Evolutionary conservation across 176 grass and related monocot genomes (phyloP), one percentile per base, ranked within the genome.

Genomic region (Phoenix roebelenii): DNA sequence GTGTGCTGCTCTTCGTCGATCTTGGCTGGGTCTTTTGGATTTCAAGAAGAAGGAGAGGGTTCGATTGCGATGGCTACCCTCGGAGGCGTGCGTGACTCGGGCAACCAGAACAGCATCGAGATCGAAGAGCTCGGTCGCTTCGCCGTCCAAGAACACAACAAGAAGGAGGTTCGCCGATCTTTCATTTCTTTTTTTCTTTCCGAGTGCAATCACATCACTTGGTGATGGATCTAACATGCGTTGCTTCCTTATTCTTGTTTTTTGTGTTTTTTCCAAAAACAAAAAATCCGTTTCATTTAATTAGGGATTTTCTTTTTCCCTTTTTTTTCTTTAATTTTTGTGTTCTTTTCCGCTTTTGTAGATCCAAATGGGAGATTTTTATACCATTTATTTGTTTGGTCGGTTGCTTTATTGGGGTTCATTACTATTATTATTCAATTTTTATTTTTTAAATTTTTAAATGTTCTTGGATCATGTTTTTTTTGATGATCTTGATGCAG

Each of bases 131-230:
- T 95, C 67, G 90, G 74, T 17, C 83, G 86, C 68, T 89, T 89
- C 65, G 86, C 90, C 60, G 90, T 95, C 57, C 77, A 86, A 3
- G 90, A 95, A 48, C 85, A 89, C 82, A 95, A 95, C 77, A 95
- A 87, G 74, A 82, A 79, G 58, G 52, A 89, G 90, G 90, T 39
- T 44, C 9, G 35, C 35, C 0, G 9, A 12, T 12, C 35, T 44
- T 12, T 44, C 32, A 0, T 35, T 35, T 85, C 5, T 55, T 54
- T 51, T 51, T 50, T 72, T 61, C 0, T 60, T 55, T 70, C 15
- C 57, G 28, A 55, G 39, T 75, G 16, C 65, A 5, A n/a, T 56
- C 16, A 0, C 52, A 23, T 16, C 23, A 19, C 25, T 20, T 20
- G 7, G 16, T 22, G 25, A 28, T 24, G 22, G 7, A 49, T 53